These are phyloP conservation scores for Dentipellis sp. DNA, from an alignment of 768 basidiomycete species.

Conservation along the genomic window DNA sequence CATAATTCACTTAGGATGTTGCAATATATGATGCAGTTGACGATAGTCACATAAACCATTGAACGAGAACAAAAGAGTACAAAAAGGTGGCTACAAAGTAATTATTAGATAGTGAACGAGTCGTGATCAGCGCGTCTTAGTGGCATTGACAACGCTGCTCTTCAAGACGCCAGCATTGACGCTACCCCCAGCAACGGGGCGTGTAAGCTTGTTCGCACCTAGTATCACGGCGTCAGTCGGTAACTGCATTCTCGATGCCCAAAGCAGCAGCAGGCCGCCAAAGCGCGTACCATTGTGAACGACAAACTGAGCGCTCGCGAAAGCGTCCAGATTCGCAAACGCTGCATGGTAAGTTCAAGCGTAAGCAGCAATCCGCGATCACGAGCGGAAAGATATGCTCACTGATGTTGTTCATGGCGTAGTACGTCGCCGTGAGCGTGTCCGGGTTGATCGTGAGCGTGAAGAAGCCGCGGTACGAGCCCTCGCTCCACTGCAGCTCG, in stretches of 20 bases:
- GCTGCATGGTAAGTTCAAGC: constrained; percentile 17
- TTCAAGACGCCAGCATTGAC: constrained; percentile 38
- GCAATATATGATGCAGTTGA: too few species aligned
- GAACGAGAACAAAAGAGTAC: too few species aligned
- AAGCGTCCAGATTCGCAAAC: constrained; percentile 34
- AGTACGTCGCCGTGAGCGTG: constrained; percentile 41
- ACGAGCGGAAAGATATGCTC: constrained; percentile 14
- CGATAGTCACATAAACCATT: too few species aligned
- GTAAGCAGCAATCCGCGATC: neutral
- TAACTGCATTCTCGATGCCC: neutral
- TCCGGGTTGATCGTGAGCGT: constrained; percentile 39
- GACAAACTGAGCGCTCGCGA: constrained; percentile 33
- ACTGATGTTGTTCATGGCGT: constrained; percentile 42
- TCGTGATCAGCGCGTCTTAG: too few species aligned
- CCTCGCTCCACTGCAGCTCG: constrained; percentile 54
- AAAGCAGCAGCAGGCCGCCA: neutral
- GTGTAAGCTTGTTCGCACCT: constrained; percentile 35
- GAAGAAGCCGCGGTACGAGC: constrained; percentile 50
- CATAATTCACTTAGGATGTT: too few species aligned
- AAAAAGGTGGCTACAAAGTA: too few species aligned
- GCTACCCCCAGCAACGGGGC: constrained; percentile 40
- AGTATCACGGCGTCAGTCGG: constrained; percentile 8
- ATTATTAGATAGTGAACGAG: too few species aligned
- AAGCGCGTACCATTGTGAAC: constrained; percentile 21
- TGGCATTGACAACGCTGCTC: constrained; percentile 8